These are phyloP conservation scores for Leccinum disarticulatum DNA, from an alignment of 768 basidiomycete genomes.

Conservation along the genomic window DNA sequence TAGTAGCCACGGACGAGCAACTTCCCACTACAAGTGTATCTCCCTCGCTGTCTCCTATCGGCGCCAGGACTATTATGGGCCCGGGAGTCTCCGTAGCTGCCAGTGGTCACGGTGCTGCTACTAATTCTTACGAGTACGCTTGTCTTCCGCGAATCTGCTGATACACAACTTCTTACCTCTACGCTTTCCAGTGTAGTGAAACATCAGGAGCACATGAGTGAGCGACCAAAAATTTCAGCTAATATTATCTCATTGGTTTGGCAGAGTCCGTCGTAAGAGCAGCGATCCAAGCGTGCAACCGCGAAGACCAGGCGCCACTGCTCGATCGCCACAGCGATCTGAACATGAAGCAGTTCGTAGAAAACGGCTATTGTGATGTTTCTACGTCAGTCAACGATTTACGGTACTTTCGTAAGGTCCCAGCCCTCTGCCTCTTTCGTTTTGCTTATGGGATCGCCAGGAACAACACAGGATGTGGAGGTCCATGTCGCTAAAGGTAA, in stretches of 20 bases:
- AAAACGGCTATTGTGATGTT: no score
- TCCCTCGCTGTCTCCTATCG: no score
- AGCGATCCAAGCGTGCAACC: background rate
- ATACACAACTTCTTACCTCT: constrained; percentile 23
- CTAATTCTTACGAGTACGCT: background rate
- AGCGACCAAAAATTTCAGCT: background rate
- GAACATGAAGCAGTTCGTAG: no score
- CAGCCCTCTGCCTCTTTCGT: background rate
- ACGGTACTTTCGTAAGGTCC: no score
- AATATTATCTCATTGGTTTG: background rate
- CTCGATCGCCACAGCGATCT: constrained; percentile 11
- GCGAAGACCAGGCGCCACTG: no score
- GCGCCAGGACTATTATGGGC: no score
- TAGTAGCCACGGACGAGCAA: no score
- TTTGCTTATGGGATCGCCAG: constrained; percentile 30
- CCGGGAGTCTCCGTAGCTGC: no score
- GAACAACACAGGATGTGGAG: constrained; percentile 53
- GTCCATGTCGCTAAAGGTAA: constrained; percentile 60
- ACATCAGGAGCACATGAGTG: constrained; percentile 39
- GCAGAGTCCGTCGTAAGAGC: background rate
- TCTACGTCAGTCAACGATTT: no score
- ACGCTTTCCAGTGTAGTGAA: constrained; percentile 24
- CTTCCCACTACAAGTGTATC: no score
- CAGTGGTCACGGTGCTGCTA: no score
- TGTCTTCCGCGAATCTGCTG: background rate